Evolutionary conservation across 257 asterid species (phyloP), one percentile per base, ranked within the genome.

Genomic region (Lithospermum erythrorhizon): DNA sequence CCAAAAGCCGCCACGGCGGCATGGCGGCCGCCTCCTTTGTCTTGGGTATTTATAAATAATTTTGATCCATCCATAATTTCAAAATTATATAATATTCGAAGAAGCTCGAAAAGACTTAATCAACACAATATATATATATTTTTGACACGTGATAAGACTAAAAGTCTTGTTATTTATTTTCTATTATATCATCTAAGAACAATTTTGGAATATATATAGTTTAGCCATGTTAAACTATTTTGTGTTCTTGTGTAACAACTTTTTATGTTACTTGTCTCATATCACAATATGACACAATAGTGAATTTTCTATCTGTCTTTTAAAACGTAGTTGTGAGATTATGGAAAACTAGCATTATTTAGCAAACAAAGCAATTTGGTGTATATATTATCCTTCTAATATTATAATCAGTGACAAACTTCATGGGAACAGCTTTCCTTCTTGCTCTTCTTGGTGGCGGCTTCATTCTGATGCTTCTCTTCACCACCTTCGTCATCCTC

Each of bases 361-460:
- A 71, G 96, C 98, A 56, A 91, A 88, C 81, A 94, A 21, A 91
- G 98, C 87, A 91, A 91, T 64, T 55, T 91, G 84, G 98, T 91
- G 63, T n/a, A n/a, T n/a, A n/a, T n/a, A n/a, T n/a, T n/a, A n/a
- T n/a, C n/a, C n/a, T n/a, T n/a, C n/a, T n/a, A n/a, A n/a, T n/a
- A n/a, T n/a, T n/a, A n/a, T n/a, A n/a, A n/a, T 65, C 94, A 53
- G 96, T 88, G 49, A 91, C 98, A 0, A 86, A 84, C 78, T 91
- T 86, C 60, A 91, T 91, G 98, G 98, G 98, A 35, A 91, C 98
- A 2, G 94, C 98, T 21, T 91, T 91, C 54, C 81, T 88, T 4
- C 80, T 91, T 7, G 96, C 98, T 0, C 84, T 91, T 1, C 84
- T 91, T 11, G 98, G 96, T 14, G 98, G 98, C 21, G n/a, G n/a